Conservation (phyloP, 495 filamentous ascomycete genomes). For the Penicillium mononematosum region DNA sequence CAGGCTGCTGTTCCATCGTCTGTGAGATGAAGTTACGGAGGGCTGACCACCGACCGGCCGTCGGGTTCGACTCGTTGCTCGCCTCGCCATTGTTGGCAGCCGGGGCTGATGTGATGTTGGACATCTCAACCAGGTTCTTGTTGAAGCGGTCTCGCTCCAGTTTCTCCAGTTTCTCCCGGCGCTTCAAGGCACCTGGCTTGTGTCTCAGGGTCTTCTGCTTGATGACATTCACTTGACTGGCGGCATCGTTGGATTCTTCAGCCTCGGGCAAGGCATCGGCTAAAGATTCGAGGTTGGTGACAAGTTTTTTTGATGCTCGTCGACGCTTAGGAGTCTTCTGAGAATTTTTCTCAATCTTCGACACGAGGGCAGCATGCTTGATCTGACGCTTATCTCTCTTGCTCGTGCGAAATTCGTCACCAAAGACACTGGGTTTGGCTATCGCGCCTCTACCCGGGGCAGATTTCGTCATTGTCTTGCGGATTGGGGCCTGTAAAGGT, state of each 20-base stretch:
- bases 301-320: slow-evolving; percentile 72
- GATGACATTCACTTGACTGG: slow-evolving; percentile 50
- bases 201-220: slow-evolving; percentile 68
- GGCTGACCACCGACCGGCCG: slow-evolving; percentile 64
- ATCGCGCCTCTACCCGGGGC: slow-evolving; percentile 29
- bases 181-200: slow-evolving; percentile 76
- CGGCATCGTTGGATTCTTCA: slow-evolving; percentile 30
- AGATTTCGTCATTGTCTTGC: slow-evolving; percentile 28
- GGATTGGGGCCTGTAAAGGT: slow-evolving; percentile 30
- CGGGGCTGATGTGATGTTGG: slow-evolving; percentile 27
- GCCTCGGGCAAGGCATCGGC: slow-evolving; percentile 72
- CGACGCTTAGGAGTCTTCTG: slow-evolving; percentile 55
- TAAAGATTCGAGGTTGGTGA: slow-evolving; percentile 72
- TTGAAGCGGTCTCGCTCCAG: slow-evolving; percentile 79
- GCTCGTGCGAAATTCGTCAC: slow-evolving; percentile 55
- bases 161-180: slow-evolving; percentile 73
- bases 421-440: slow-evolving; percentile 29
- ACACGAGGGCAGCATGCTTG: slow-evolving; percentile 73
- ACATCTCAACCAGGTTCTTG: slow-evolving; percentile 70
- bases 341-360: slow-evolving; percentile 65
- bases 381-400: slow-evolving; percentile 78
- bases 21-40: slow-evolving; percentile 66
- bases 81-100: slow-evolving; percentile 16
- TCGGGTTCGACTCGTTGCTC: slow-evolving; percentile 33
- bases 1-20: slow-evolving; percentile 72